Evolutionary conservation across 2,329 filamentous ascomycete species (phyloP), one percentile per base, ranked within the genome.

Genomic region (Trichophyton rubrum): DNA sequence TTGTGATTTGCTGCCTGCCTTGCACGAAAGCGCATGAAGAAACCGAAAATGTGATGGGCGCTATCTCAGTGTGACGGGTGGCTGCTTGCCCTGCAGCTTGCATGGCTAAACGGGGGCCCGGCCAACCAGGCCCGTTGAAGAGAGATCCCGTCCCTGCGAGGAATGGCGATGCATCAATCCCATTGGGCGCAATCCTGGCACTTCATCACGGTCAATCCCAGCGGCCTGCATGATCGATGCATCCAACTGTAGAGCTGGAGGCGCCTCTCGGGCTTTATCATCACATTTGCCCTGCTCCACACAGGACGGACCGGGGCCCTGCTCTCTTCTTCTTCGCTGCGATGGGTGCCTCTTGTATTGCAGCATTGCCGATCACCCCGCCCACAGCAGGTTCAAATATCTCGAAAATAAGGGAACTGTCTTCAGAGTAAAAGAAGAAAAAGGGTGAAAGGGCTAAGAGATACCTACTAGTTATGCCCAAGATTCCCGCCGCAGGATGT

Each of bases 41-140:
- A 55, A 55, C 51, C 7, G 17, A 55, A 55, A 55, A 55, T 55
- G 51, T 55, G 51, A 55, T 35, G 51, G n/a, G 27, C 51, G 51
- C 27, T 43, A 17, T 17, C 24, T 35, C 30, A 33, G 51, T 55
- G 51, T 55, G 51, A 55, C 51, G 51, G 51, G 24, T 55, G 51
- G 51, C 51, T 55, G 51, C 51, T 27, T 15, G 27, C 51, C 27
- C 30, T 55, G 51, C 51, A 35, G 33, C 27, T 9, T 55, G 51
- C 51, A 55, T 55, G 27, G 27, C 30, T 55, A 55, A 55, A 55
- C 51, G 51, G 30, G 9, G 24, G 2, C 7, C 27, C 27, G 55
- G 22, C 55, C 55, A 57, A 57, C 55, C 55, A 57, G 35, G 55
- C 33, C 27, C 17, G 55, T 38, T 43, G 33, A 33, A 41, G 35